phyloP scores from a whole-genome alignment of 1,284 basidiomycete genomes.

The Fomes fomentarius region DNA sequence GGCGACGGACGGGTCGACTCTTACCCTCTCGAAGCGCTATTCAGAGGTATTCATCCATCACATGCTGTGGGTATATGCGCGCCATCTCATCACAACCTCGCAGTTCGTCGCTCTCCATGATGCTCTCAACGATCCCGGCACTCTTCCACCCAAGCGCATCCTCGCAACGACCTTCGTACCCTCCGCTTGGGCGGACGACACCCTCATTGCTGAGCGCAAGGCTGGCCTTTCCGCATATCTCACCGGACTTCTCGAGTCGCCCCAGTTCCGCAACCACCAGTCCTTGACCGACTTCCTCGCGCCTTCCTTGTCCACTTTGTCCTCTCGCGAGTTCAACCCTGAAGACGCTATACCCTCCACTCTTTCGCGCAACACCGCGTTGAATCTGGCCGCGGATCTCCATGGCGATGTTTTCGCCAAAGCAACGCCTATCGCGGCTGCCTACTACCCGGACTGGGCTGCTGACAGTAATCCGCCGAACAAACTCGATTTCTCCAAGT shows the following conservation, averaged over 20 bases:
- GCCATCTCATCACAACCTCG: not conserved
- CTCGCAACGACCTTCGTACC: conserved; percentile 50
- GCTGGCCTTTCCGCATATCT: conserved; percentile 48
- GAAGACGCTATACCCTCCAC: conserved; percentile 51
- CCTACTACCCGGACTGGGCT: conserved; percentile 77
- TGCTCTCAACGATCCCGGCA: conserved; percentile 38
- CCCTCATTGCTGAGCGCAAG: conserved; percentile 56
- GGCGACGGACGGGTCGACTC: conserved; percentile 37
- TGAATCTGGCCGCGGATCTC: conserved; percentile 26
- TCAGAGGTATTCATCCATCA: conserved; percentile 44
- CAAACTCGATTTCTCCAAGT: conserved; percentile 67
- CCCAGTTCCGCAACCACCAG: conserved; percentile 36
- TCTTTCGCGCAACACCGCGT: conserved; percentile 45
- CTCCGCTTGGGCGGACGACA: conserved; percentile 56
- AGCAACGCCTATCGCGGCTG: conserved; percentile 38
- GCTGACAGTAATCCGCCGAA: conserved; percentile 60
- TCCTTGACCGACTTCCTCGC: conserved; percentile 45
- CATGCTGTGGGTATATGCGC: not conserved
- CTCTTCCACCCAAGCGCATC: conserved; percentile 53
- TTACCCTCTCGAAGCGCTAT: conserved; percentile 46
- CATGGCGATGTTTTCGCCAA: conserved; percentile 16
- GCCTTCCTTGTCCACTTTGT: conserved; percentile 22
- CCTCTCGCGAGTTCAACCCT: conserved; percentile 35
- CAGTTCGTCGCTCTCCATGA: conserved; percentile 52
- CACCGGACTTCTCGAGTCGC: conserved; percentile 37